Conservation (phyloP, 495 filamentous ascomycete genomes). For the Penicillium herquei region DNA sequence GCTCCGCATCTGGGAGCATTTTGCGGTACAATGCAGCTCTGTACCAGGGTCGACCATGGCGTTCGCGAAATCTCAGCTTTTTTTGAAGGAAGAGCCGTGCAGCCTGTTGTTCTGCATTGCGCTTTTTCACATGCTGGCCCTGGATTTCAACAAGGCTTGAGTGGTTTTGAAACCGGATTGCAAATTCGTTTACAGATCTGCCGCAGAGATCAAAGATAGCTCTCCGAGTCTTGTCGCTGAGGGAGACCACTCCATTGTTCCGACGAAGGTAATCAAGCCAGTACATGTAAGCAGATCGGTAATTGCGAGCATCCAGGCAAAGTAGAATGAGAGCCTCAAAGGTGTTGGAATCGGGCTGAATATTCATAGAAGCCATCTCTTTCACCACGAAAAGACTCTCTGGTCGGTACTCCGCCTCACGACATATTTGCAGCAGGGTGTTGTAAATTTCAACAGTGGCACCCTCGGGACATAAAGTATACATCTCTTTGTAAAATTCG, state of each 20-base stretch:
- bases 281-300: constrained; percentile 41
- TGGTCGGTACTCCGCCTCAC: constrained; percentile 44
- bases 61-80: constrained; percentile 1
- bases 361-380: constrained; percentile 67
- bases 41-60: background rate
- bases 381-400: constrained; percentile 65
- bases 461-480: constrained; percentile 55
- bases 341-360: constrained; percentile 58
- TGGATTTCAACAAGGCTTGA: constrained; percentile 2
- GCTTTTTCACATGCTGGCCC: no score
- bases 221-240: constrained; percentile 20
- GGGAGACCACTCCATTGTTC: constrained; percentile 2
- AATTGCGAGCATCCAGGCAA: constrained; percentile 50
- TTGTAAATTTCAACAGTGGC: constrained; percentile 67
- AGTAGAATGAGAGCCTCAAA: constrained; percentile 70
- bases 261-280: constrained; percentile 36
- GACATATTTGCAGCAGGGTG: constrained; percentile 62
- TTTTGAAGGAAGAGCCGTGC: background rate
- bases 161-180: constrained; percentile 31
- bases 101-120: background rate
- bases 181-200: constrained; percentile 28
- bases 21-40: background rate
- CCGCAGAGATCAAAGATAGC: constrained; percentile 33
- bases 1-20: constrained; percentile 11
- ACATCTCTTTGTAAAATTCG: constrained; percentile 67